Evolutionary conservation across 176 grass and related monocot genomes (phyloP).

Genomic region (Tillandsia fasciculata): DNA sequence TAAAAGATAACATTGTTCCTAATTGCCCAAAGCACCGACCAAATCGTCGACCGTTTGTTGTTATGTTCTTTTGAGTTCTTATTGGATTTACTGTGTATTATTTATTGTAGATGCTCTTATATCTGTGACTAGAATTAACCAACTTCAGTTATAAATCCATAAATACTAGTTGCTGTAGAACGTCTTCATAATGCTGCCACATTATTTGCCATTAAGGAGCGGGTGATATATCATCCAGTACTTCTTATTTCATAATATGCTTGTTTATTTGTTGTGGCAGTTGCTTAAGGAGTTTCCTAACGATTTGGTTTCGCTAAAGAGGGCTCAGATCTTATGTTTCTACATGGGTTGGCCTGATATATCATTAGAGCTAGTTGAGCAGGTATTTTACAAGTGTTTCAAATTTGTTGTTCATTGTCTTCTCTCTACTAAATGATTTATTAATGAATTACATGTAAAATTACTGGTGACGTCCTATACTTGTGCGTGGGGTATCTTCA

Average conservation of each 20-base stretch:
- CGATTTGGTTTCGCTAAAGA: conserved; percentile 57
- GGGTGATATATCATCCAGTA: neutral
- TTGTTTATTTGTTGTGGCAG: conserved; percentile 13
- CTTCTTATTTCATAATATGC: neutral
- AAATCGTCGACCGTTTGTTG: too few relatives aligned
- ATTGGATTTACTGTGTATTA: neutral
- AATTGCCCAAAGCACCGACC: too few relatives aligned
- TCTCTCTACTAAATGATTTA: neutral
- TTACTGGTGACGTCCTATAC: neutral
- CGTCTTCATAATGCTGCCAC: too few relatives aligned
- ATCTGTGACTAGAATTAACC: too few relatives aligned
- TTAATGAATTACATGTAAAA: neutral
- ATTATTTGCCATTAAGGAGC: neutral
- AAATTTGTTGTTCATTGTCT: neutral
- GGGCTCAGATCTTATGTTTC: conserved; percentile 45
- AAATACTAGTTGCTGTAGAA: too few relatives aligned
- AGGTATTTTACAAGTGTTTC: conserved; percentile 19
- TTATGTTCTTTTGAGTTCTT: neutral
- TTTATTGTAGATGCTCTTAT: too few relatives aligned
- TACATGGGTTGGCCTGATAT: conserved; percentile 39
- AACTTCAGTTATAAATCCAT: too few relatives aligned
- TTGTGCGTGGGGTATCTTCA: neutral
- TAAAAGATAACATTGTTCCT: too few relatives aligned
- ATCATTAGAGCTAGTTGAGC: conserved; percentile 47
- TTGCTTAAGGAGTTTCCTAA: conserved; percentile 51